phyloP scores from a whole-genome alignment of 352 stramenopile species.

The Phytophthora idaei region DNA sequence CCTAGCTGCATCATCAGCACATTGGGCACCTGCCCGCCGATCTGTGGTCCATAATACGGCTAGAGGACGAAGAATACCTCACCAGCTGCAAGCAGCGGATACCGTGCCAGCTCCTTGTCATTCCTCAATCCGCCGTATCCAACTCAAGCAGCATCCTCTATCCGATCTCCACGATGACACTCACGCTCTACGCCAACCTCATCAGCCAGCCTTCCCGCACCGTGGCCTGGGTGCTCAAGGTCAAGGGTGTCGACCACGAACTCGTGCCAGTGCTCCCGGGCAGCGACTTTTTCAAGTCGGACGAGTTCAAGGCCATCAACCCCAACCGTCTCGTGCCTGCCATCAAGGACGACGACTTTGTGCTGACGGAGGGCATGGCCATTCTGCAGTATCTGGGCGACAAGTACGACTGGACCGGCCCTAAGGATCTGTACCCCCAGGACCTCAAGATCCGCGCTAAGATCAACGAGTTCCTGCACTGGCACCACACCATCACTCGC shows the following conservation, averaged over 20 bases:
- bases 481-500: constrained; percentile 67
- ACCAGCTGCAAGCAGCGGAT: not conserved
- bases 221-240: constrained; percentile 51
- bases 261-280: constrained; percentile 41
- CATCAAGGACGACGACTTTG: constrained; percentile 63
- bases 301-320: constrained; percentile 61
- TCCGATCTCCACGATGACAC: constrained; percentile 24
- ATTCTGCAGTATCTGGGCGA: constrained; percentile 63
- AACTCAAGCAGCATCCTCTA: constrained; percentile 5
- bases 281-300: constrained; percentile 45
- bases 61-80: constrained; percentile 12
- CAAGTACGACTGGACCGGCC: constrained; percentile 57
- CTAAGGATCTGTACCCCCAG: constrained; percentile 53
- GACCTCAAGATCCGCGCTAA: constrained; percentile 52
- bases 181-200: constrained; percentile 67
- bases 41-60: constrained; percentile 9
- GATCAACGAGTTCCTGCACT: constrained; percentile 74
- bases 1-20: constrained; percentile 14
- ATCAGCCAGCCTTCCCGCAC: constrained; percentile 58
- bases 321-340: constrained; percentile 56
- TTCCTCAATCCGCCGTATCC: constrained; percentile 23
- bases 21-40: not conserved
- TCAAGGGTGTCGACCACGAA: constrained; percentile 51
- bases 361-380: constrained; percentile 60
- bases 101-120: constrained; percentile 3